Percentiles rank a stretch among this genome's conserved stretches.
Conservation (phyloP, 164 flowering plant genomes). For the Macadamia integrifolia region DNA sequence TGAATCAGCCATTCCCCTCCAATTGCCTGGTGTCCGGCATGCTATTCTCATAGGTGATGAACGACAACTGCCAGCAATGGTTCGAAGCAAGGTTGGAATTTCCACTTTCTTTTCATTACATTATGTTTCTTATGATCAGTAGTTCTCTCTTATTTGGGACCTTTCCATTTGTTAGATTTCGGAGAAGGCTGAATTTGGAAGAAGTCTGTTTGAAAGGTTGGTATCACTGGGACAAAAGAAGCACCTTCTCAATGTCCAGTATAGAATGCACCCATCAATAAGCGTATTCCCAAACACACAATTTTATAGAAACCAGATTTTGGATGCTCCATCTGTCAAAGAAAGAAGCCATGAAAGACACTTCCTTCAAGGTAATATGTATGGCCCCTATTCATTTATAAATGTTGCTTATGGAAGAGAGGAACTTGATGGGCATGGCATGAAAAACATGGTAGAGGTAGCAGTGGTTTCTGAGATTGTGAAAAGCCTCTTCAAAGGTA, state of each 20-base stretch:
- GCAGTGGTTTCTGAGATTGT: conserved; percentile 29
- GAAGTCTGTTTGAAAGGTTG: conserved; percentile 4
- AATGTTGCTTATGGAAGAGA: conserved; percentile 32
- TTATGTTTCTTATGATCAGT: neutral
- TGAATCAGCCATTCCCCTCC: conserved; percentile 36
- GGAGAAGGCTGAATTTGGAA: neutral
- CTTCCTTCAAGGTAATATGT: conserved; percentile 33
- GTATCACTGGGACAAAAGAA: neutral
- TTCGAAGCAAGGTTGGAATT: conserved; percentile 27
- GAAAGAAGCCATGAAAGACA: conserved; percentile 14
- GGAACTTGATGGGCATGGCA: conserved; percentile 24
- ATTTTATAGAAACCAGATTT: neutral
- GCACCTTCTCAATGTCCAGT: neutral
- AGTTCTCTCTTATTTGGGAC: neutral
- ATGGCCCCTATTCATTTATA: conserved; percentile 49
- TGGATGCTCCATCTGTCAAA: conserved; percentile 38
- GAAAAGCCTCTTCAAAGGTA: conserved; percentile 19
- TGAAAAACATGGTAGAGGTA: conserved; percentile 33
- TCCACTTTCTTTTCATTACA: too few species aligned
- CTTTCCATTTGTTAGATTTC: neutral
- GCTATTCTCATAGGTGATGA: conserved; percentile 41
- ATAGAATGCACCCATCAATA: conserved; percentile 6
- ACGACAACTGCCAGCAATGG: conserved; percentile 37
- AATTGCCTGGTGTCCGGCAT: conserved; percentile 24
- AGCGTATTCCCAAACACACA: neutral